These are phyloP conservation scores for Annulohypoxylon stygium DNA, from an alignment of 495 filamentous ascomycete genomes.

Conservation along the genomic window DNA sequence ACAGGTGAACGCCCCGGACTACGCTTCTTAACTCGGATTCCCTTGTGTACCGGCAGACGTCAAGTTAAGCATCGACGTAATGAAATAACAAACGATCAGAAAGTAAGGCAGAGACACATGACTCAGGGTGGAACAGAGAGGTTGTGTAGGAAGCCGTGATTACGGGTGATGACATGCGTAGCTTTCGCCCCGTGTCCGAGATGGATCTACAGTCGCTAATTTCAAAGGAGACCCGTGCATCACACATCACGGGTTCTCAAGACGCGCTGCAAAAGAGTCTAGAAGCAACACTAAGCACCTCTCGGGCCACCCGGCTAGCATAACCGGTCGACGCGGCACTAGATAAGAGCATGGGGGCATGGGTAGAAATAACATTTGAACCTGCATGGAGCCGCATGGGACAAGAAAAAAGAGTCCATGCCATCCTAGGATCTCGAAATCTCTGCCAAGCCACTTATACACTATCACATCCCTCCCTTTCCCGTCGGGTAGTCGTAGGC, in stretches of 20 bases:
- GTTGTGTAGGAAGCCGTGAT: constrained; percentile 34
- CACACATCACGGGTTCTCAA: constrained; percentile 34
- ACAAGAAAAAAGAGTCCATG: constrained; percentile 29
- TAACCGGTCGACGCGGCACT: constrained; percentile 37
- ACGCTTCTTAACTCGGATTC: constrained; percentile 17
- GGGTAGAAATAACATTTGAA: constrained; percentile 30
- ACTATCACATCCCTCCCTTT: constrained; percentile 16
- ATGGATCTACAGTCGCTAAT: constrained; percentile 46
- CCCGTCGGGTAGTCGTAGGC: constrained; percentile 23
- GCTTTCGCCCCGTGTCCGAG: constrained; percentile 20
- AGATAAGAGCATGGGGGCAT: constrained; percentile 39
- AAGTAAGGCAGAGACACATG: constrained; percentile 41
- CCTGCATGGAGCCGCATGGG: constrained; percentile 44
- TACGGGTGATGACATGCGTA: constrained; percentile 37
- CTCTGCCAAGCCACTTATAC: constrained; percentile 33
- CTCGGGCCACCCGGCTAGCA: constrained; percentile 41
- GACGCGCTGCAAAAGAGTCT: constrained; percentile 40
- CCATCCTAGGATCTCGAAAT: constrained; percentile 31
- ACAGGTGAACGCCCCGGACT: constrained; percentile 32
- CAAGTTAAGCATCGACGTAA: constrained; percentile 42
- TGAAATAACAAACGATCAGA: constrained; percentile 30
- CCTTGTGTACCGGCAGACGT: constrained; percentile 38
- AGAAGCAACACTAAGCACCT: constrained; percentile 44
- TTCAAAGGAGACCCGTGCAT: constrained; percentile 26
- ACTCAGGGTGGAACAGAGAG: constrained; percentile 45